Evolutionary conservation across 2,329 filamentous ascomycete species (phyloP).

Genomic region (Fusarium falciforme): DNA sequence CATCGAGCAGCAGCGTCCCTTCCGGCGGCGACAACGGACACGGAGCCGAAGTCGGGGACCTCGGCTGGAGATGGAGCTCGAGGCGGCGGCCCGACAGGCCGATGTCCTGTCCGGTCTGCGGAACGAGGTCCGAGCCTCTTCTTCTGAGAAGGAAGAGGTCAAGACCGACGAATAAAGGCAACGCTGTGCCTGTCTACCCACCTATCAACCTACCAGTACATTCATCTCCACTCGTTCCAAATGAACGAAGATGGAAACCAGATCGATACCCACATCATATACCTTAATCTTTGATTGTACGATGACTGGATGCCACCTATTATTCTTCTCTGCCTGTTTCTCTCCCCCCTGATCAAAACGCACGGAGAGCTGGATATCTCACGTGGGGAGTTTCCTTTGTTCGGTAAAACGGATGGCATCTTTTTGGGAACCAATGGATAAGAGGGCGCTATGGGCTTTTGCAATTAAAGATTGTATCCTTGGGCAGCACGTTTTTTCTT

Average conservation of each 20-base stretch:
- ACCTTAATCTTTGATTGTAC: slow-evolving; percentile 28
- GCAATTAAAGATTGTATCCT: slow-evolving; percentile 7
- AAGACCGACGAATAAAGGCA: slow-evolving; percentile 20
- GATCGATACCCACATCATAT: slow-evolving; percentile 26
- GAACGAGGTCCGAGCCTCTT: slow-evolving; percentile 49
- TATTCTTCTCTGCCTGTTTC: slow-evolving; percentile 3
- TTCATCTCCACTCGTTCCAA: slow-evolving; percentile 3
- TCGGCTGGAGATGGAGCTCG: slow-evolving; percentile 46
- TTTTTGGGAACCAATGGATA: background rate
- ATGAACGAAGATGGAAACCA: slow-evolving; percentile 22
- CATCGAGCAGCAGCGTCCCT: slow-evolving; percentile 44
- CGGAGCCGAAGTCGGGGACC: slow-evolving; percentile 53
- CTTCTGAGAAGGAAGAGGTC: slow-evolving; percentile 31
- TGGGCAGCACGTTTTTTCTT: background rate
- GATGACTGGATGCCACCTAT: slow-evolving; percentile 19
- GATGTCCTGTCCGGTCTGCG: slow-evolving; percentile 49
- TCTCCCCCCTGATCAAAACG: background rate
- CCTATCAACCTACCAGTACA: background rate
- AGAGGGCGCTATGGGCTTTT: slow-evolving; percentile 12
- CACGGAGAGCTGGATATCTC: slow-evolving; percentile 35
- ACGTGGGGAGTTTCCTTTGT: slow-evolving; percentile 13
- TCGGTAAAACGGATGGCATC: slow-evolving; percentile 5
- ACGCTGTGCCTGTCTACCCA: background rate
- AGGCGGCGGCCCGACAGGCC: slow-evolving; percentile 35
- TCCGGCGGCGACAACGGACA: slow-evolving; percentile 52